phyloP scores from a whole-genome alignment of 2,329 filamentous ascomycete genomes.

The Colletotrichum abscissum region DNA sequence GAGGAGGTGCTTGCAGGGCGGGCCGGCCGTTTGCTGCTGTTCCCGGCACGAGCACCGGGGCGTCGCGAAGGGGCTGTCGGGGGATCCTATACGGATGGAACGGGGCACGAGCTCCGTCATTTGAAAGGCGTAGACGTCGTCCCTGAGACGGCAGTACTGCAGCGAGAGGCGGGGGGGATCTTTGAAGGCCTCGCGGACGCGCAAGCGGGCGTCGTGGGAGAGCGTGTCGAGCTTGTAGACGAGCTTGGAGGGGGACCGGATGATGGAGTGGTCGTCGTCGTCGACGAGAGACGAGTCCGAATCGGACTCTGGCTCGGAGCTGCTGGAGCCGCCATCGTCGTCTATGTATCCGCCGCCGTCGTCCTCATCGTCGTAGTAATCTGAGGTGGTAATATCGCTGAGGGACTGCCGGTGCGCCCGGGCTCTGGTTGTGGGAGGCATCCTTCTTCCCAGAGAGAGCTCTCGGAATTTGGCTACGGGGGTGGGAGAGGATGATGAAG shows the following conservation, averaged over 20 bases:
- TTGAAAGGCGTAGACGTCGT: constrained; percentile 65
- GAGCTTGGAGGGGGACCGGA: constrained; percentile 53
- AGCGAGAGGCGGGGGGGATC: constrained; percentile 62
- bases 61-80: constrained; percentile 50
- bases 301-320: constrained; percentile 25
- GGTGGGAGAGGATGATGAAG: constrained; percentile 45
- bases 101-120: constrained; percentile 65
- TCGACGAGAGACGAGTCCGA: constrained; percentile 46
- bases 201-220: constrained; percentile 47
- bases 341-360: not conserved
- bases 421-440: constrained; percentile 49
- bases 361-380: constrained; percentile 39
- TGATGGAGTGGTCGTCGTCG: constrained; percentile 40
- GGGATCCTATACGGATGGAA: constrained; percentile 60
- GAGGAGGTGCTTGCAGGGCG: constrained; percentile 62
- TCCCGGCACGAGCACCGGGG: constrained; percentile 60
- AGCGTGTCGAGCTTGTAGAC: constrained; percentile 55
- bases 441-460: constrained; percentile 52
- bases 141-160: constrained; percentile 60
- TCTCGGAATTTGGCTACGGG: constrained; percentile 50
- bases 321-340: not conserved
- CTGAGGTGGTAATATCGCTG: constrained; percentile 34
- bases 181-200: constrained; percentile 57
- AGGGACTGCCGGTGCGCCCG: constrained; percentile 43
- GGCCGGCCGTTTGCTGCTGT: constrained; percentile 35